Evolutionary conservation across 495 filamentous ascomycete genomes (phyloP), one percentile per base, ranked within the genome.

Genomic region (Oleoguttula mirabilis): DNA sequence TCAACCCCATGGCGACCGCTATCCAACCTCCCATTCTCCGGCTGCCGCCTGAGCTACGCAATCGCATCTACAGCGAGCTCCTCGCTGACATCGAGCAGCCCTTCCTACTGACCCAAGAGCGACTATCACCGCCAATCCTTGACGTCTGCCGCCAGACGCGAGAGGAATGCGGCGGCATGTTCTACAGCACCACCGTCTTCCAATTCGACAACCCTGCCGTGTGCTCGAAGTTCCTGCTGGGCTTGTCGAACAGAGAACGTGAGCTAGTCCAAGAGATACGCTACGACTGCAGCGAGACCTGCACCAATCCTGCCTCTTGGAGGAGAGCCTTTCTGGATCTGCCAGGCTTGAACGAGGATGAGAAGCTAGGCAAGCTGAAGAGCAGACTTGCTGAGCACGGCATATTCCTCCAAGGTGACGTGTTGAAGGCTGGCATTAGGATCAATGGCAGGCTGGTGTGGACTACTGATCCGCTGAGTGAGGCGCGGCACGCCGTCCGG

Each of bases 21-120:
- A n/a, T n/a, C n/a, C n/a, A n/a, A 61, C 74, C 27, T 8, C 27
- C 27, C 8, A 8, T 30, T 8, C 27, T 30, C 14, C 27, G 27
- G 8, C 27, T 30, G 8, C 27, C 27, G 27, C 27, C 27, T 14
- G 27, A 30, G 27, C 27, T 30, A 8, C 27, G 27, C 8, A 30
- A 30, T 30, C 27, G 14, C 8, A 30, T 30, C 14, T 30, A 30
- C 27, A 14, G 14, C 14, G 27, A 30, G 27, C 8, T 30, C 14
- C 14, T 30, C 8, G n/a, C n/a, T n/a, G n/a, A n/a, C n/a, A 14
- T 30, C 27, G 8, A 30, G 27, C 27, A 30, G 14, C 8, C 27
- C 27, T 30, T 30, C 27, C 8, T 14, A 30, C 8, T 30, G 8
- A 14, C 8, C 14, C 27, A 8, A 8, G 14, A 30, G 27, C 27